Percentiles rank a stretch among this genome's conserved stretches.
Conservation (phyloP, 2,329 filamentous ascomycete species). For the Celoporthe dispersa region DNA sequence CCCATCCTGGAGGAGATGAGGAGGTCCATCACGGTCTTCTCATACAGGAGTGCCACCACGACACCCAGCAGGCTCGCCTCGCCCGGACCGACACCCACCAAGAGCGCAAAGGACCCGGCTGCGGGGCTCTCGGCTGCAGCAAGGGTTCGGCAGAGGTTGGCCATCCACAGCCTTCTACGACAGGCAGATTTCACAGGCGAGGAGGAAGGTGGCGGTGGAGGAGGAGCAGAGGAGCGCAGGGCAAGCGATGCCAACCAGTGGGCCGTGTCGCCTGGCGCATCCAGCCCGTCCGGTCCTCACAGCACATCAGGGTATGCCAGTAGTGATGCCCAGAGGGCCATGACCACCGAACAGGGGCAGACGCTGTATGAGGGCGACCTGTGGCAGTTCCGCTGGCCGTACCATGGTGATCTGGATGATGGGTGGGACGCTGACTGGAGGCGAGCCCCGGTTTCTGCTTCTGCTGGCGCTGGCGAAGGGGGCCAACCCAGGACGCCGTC, state of each 20-base stretch:
- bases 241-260: neutral
- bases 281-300: neutral
- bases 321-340: neutral
- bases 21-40: constrained; percentile 32
- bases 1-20: constrained; percentile 37
- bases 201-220: constrained; percentile 27
- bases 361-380: constrained; percentile 8
- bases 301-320: constrained; percentile 2
- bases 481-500: constrained; percentile 4
- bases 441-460: neutral
- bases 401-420: constrained; percentile 5
- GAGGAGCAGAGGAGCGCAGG: neutral
- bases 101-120: constrained; percentile 17
- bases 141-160: constrained; percentile 34
- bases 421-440: constrained; percentile 10
- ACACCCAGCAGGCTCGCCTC: constrained; percentile 16
- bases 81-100: constrained; percentile 16
- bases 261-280: neutral
- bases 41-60: constrained; percentile 1
- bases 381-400: constrained; percentile 20
- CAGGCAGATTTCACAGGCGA: constrained; percentile 36
- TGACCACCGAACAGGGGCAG: neutral
- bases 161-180: constrained; percentile 38
- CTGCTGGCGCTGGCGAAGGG: neutral
- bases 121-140: constrained; percentile 32